Evolutionary conservation across 2,329 filamentous ascomycete genomes (phyloP).

Genomic region (Pyricularia sp.): DNA sequence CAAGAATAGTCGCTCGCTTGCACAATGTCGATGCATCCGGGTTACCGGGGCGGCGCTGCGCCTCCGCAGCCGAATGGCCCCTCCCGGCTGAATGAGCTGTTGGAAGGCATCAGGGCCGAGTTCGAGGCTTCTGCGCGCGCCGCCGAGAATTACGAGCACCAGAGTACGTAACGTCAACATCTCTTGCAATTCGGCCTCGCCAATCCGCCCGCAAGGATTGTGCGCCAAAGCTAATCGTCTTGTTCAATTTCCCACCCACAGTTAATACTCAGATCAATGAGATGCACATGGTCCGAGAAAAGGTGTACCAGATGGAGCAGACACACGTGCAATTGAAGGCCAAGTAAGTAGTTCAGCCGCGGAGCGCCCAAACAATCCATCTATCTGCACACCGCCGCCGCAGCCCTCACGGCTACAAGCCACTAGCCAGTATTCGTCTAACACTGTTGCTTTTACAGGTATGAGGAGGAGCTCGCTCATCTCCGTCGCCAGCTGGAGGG

Average conservation of each 20-base stretch:
- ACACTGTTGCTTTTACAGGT: constrained; percentile 42
- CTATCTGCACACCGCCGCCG: not conserved
- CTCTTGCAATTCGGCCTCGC: not conserved
- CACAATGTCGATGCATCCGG: constrained; percentile 72
- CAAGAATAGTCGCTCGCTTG: constrained; percentile 3
- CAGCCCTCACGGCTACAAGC: not conserved
- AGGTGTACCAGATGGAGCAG: constrained; percentile 89
- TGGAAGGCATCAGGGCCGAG: constrained; percentile 84
- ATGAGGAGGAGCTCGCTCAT: constrained; percentile 82
- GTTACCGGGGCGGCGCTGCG: constrained; percentile 72
- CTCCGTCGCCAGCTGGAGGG: constrained; percentile 81
- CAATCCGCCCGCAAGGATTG: not conserved
- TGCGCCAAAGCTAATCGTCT: constrained; percentile 12
- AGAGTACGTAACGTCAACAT: constrained; percentile 55
- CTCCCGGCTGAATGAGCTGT: constrained; percentile 75
- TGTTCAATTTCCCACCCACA: constrained; percentile 28
- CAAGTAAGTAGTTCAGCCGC: constrained; percentile 54
- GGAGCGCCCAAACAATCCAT: not conserved
- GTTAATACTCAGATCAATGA: constrained; percentile 88
- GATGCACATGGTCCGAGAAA: constrained; percentile 87
- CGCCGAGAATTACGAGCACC: constrained; percentile 82
- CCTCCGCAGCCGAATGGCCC: constrained; percentile 44
- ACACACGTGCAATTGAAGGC: constrained; percentile 79
- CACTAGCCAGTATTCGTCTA: not conserved
- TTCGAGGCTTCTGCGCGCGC: constrained; percentile 79